Percentiles rank a stretch among this genome's conserved stretches.
Evolutionary conservation across 441 rosid species (phyloP).

Genomic region (Theobroma grandiflorum): DNA sequence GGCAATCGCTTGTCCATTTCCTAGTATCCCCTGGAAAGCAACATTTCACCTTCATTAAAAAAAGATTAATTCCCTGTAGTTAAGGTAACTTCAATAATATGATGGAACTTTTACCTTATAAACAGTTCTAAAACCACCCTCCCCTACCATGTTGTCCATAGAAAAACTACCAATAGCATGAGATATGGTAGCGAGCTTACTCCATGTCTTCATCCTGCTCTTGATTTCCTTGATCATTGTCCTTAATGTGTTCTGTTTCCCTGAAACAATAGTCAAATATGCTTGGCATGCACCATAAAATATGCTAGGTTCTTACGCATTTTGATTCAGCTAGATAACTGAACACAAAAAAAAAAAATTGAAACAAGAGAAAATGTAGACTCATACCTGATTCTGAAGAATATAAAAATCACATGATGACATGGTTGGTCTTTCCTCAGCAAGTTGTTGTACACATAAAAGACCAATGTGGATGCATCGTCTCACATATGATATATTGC

Average conservation of each 20-base stretch:
- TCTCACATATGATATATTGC: no score
- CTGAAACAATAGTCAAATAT: neutral
- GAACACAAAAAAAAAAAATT: no score
- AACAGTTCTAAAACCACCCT: no score
- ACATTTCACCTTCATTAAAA: neutral
- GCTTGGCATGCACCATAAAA: no score
- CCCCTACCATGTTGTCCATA: no score
- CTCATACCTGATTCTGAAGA: no score
- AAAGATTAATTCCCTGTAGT: no score
- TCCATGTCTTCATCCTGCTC: slow-evolving; percentile 11
- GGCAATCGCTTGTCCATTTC: slow-evolving; percentile 39
- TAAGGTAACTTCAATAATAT: neutral
- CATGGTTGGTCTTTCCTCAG: no score
- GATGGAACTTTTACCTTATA: neutral
- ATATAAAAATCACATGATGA: slow-evolving; percentile 29
- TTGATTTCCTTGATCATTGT: neutral
- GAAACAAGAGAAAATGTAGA: no score
- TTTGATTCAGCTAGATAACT: neutral
- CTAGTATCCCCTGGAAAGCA: neutral
- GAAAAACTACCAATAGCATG: neutral
- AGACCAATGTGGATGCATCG: no score
- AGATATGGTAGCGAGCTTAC: neutral
- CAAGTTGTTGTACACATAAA: no score
- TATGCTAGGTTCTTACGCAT: neutral
- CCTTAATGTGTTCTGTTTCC: neutral